Conservation (phyloP, 1,284 basidiomycete genomes). For the Caloboletus firmus region DNA sequence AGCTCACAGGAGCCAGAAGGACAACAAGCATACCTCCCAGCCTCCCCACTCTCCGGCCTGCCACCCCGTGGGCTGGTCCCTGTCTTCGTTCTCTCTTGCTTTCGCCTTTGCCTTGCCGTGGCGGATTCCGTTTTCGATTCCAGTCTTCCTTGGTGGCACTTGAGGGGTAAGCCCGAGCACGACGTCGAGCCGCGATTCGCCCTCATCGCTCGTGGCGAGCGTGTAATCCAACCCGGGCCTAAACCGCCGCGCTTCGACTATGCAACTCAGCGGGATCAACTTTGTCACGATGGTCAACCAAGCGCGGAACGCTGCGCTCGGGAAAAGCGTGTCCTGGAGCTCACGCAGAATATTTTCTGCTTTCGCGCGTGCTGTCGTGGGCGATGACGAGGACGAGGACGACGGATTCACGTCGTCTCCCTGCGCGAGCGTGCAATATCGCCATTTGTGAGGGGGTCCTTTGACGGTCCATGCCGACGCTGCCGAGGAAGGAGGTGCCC, state of each 20-base stretch:
- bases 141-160: slow-evolving; percentile 34
- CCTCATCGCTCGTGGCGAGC: slow-evolving; percentile 86
- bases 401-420: not conserved
- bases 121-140: slow-evolving; percentile 2
- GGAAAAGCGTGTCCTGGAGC: slow-evolving; percentile 75
- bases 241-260: slow-evolving; percentile 83
- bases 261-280: slow-evolving; percentile 73
- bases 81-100: slow-evolving; percentile 32
- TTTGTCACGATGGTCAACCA: slow-evolving; percentile 85
- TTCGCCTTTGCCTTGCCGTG: slow-evolving; percentile 26
- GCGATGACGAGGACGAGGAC: not conserved
- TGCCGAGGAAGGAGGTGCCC: slow-evolving; percentile 44
- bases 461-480: slow-evolving; percentile 69
- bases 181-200: slow-evolving; percentile 82
- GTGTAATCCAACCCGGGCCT: slow-evolving; percentile 95
- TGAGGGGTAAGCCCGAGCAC: slow-evolving; percentile 89
- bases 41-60: slow-evolving; percentile 83
- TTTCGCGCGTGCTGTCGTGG: slow-evolving; percentile 43
- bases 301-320: slow-evolving; percentile 83
- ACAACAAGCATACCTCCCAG: slow-evolving; percentile 71
- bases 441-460: slow-evolving; percentile 93
- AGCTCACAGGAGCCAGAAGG: not conserved
- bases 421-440: slow-evolving; percentile 70
- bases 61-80: slow-evolving; percentile 57
- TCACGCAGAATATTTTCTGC: slow-evolving; percentile 52